phyloP scores from a whole-genome alignment of 345 rosid genomes.

The Citrus glauca region DNA sequence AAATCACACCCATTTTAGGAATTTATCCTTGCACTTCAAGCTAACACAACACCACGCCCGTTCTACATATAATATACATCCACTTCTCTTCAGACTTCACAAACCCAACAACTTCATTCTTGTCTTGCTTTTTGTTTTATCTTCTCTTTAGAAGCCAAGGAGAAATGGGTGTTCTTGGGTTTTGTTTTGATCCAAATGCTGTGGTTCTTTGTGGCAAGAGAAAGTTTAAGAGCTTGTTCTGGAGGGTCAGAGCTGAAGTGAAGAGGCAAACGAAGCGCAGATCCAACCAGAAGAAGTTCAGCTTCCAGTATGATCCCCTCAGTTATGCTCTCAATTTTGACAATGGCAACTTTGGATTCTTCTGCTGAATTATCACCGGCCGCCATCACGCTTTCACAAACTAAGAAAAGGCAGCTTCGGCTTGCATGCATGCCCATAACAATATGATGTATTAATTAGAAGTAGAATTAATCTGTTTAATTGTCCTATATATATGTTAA shows the following conservation, averaged over 20 bases:
- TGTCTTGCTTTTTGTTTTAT: not conserved
- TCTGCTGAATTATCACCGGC: constrained; percentile 31
- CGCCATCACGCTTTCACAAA: not conserved
- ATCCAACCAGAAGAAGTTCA: constrained; percentile 37
- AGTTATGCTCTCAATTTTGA: constrained; percentile 88
- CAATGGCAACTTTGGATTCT: constrained; percentile 58
- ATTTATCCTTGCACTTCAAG: constrained; percentile 17
- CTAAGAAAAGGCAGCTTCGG: not conserved
- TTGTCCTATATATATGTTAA: not conserved
- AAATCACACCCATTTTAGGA: not conserved
- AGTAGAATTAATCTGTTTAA: not conserved
- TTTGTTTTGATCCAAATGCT: constrained; percentile 32
- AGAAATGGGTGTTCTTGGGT: constrained; percentile 23
- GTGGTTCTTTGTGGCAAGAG: constrained; percentile 39
- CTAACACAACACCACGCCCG: not conserved
- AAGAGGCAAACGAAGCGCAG: constrained; percentile 40
- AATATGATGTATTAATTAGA: not conserved
- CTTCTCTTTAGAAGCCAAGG: not conserved
- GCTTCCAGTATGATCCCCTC: constrained; percentile 67
- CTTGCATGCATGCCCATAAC: too few relatives aligned
- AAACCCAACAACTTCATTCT: not conserved
- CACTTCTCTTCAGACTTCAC: too few relatives aligned
- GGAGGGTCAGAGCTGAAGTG: constrained; percentile 55
- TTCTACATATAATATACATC: not conserved
- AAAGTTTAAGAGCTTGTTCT: constrained; percentile 51